Evolutionary conservation across 1,284 basidiomycete species (phyloP), one percentile per base, ranked within the genome.

Genomic region (Puccinia hordei): DNA sequence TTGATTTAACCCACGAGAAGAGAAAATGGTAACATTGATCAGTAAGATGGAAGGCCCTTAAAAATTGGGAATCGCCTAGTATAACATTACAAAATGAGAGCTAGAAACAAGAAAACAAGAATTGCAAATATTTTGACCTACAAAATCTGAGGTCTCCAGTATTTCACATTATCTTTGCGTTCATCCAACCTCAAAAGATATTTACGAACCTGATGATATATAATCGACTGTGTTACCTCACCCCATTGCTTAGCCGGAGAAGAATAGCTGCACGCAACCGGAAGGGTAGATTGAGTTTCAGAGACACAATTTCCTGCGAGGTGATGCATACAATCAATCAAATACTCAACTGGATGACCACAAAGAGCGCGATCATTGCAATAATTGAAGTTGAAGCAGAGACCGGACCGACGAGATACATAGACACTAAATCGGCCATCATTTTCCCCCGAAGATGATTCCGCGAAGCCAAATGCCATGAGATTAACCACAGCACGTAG

Each of bases 121-220:
- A 30, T 65, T 41, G 1, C 46, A 46, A 76, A 66, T 27, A 61
- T 61, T 17, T 65, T 30, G 38, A 44, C 49, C 24, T 78, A 78
- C 76, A 78, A 71, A 59, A 78, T 69, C 55, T 78, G 76, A 27
- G 76, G 76, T 55, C 76, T 53, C 76, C 76, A 78, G 53, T 78
- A 78, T 27, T 78, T 78, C 10, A 78, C 76, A 59, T 78, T 78
- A 44, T 78, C 76, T 53, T 78, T 78, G 2, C 76, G 59, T 59
- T 78, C 76, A 71, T 78, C 76, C 44, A 78, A 41, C 63, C 76
- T 78, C 51, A 78, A 46, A 24, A 78, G 76, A 71, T 78, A 78
- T 38, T 78, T 78, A 38, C 76, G 49, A 24, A 78, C 76, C 57
- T 78, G 76, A 71, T 78, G 76, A 59, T 78, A 78, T 59, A 78